Evolutionary conservation across 108 stramenopile species (phyloP), one percentile per base, ranked within the genome.

Genomic region (Asterionellopsis glacialis): DNA sequence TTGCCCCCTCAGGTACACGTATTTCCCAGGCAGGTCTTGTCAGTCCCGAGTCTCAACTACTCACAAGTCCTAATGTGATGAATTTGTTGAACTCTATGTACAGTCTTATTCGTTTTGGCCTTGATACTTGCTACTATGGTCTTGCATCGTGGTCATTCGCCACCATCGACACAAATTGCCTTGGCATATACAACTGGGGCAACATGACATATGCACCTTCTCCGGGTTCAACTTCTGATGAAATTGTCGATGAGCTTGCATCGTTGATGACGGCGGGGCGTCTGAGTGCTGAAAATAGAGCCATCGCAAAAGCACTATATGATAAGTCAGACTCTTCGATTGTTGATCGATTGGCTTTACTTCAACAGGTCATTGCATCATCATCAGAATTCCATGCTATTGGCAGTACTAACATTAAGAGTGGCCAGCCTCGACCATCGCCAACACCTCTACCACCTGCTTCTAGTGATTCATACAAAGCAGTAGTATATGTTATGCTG

Each of bases 401-500:
- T 16, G 69, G 60, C 22, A 59, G 73, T 48, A 4, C 21, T 4
- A 16, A 21, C n/a, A 57, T 48, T 16, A 42, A 14, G 14, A 45
- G 65, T 7, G 7, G 33, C 7, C 5, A 33, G 33, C 7, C 33
- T 33, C 33, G 33, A 33, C 33, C 33, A 33, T 33, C 25, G 15
- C 16, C 26, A 14, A 5, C 23, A n/a, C 21, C 65, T 12, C 4
- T 23, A 9, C 16, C 28, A 18, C 10, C 10, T 19, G 33, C 9
- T 13, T 13, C 68, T 22, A 19, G 49, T 7, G 74, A 67, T 21
- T 63, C 69, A 0, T 85, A 85, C 70, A 85, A 85, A 55, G 74
- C 74, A 12, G 62, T 85, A 41, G 74, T 85, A 19, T 85, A 75
- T 47, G 53, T 85, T 21, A 61, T 80, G 70, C 67, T 83, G 42